These are phyloP conservation scores for Leptographium procerum DNA, from an alignment of 2,329 filamentous ascomycete genomes.

Conservation along the genomic window DNA sequence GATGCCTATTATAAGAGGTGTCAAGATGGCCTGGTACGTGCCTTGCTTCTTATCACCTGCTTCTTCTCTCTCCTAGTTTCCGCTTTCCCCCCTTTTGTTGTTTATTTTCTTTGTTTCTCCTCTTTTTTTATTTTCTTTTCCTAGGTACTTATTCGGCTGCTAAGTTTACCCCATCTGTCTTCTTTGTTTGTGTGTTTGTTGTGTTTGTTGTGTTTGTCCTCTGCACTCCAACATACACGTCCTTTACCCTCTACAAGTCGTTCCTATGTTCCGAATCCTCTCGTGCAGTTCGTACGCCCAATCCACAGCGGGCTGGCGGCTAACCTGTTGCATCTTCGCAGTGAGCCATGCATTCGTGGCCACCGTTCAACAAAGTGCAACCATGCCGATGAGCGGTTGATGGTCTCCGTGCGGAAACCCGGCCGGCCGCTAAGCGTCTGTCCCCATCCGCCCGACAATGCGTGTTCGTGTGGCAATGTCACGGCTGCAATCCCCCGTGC, in stretches of 20 bases:
- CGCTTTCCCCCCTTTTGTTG: slow-evolving; percentile 10
- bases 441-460: slow-evolving; percentile 50
- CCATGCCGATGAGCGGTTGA: slow-evolving; percentile 54
- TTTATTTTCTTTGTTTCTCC: background rate
- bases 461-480: slow-evolving; percentile 52
- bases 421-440: slow-evolving; percentile 59
- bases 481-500: slow-evolving; percentile 52
- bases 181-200: background rate
- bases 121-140: background rate
- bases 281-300: background rate
- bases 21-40: slow-evolving; percentile 64
- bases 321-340: slow-evolving; percentile 20
- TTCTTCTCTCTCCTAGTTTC: slow-evolving; percentile 4
- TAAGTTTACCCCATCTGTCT: background rate
- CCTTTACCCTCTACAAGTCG: background rate
- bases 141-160: background rate
- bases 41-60: background rate
- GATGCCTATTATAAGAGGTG: slow-evolving; percentile 59
- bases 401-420: slow-evolving; percentile 61
- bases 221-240: background rate
- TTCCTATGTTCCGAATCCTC: background rate
- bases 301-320: background rate
- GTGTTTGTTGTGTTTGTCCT: no score
- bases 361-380: slow-evolving; percentile 67
- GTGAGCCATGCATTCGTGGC: slow-evolving; percentile 63